These are phyloP conservation scores for Mucor circinelloides DNA, from an alignment of 371 early-diverging fungal genomes.

Conservation along the genomic window DNA sequence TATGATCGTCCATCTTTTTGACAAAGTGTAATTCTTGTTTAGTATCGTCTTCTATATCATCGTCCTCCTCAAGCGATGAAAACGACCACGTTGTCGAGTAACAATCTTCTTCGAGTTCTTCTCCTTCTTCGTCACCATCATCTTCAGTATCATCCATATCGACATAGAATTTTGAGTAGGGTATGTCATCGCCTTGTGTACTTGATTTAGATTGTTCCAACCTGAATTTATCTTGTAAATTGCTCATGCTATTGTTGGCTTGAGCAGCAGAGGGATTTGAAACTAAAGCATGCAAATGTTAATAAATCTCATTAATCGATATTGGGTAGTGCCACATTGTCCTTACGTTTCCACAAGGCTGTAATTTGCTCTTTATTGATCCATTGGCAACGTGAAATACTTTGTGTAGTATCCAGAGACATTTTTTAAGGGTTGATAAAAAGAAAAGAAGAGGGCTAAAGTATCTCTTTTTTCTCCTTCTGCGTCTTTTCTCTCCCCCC, in stretches of 20 bases:
- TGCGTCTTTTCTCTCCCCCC: background rate
- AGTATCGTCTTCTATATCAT: background rate
- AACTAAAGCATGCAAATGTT: background rate
- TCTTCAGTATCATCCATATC: background rate
- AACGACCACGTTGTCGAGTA: background rate
- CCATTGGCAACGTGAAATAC: background rate
- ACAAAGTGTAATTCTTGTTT: background rate
- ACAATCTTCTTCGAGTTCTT: background rate
- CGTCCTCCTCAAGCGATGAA: background rate
- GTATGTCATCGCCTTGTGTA: background rate
- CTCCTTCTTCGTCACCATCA: slow-evolving; percentile 3
- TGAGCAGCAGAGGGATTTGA: background rate
- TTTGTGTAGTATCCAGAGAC: background rate
- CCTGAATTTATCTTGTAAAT: background rate
- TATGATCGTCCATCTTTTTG: background rate
- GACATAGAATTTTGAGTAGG: slow-evolving; percentile 2
- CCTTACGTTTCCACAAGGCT: slow-evolving; percentile 1
- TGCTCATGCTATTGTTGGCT: background rate
- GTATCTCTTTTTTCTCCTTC: background rate
- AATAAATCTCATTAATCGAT: background rate
- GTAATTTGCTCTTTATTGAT: background rate
- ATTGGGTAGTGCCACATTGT: background rate
- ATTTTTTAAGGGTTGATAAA: background rate
- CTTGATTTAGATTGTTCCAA: background rate
- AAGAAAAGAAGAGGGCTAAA: background rate